These are phyloP conservation scores for Prunus mongolica DNA, from an alignment of 306 rosid genomes.

Conservation along the genomic window DNA sequence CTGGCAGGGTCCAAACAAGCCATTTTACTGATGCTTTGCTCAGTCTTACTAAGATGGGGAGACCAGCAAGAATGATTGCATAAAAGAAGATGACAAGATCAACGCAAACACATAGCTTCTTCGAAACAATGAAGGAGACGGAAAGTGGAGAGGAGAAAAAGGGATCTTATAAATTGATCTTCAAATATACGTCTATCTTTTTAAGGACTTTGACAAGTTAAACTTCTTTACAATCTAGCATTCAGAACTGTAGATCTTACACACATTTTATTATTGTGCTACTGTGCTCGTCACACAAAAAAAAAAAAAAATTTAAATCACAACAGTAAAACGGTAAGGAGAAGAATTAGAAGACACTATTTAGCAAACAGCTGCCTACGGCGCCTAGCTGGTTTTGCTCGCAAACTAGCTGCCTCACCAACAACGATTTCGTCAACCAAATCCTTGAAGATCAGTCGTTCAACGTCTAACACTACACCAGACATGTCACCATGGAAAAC, in stretches of 20 bases:
- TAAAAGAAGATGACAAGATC: not conserved
- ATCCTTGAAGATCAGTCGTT: slow-evolving; percentile 76
- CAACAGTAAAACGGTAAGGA: not conserved
- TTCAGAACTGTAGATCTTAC: not conserved
- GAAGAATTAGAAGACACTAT: slow-evolving; percentile 20
- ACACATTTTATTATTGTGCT: not conserved
- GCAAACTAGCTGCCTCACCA: slow-evolving; percentile 60
- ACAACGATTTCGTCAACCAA: slow-evolving; percentile 64
- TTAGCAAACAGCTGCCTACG: slow-evolving; percentile 54
- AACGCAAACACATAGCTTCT: not conserved
- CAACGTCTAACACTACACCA: slow-evolving; percentile 63
- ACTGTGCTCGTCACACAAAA: not conserved
- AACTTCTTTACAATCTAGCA: slow-evolving; percentile 7
- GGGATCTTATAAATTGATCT: slow-evolving; percentile 6
- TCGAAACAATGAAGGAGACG: not conserved
- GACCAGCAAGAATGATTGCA: not conserved
- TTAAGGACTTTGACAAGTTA: not conserved
- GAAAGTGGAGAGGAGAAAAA: not conserved
- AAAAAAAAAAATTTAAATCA: slow-evolving; percentile 7
- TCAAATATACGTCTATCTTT: not conserved
- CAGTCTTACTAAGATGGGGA: too few relatives aligned
- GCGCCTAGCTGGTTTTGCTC: slow-evolving; percentile 56
- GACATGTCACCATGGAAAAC: slow-evolving; percentile 55
- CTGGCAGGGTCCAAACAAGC: too few relatives aligned
- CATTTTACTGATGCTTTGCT: too few relatives aligned